phyloP scores from a whole-genome alignment of 495 filamentous ascomycete genomes.

The Penicillium dipodomyicola region DNA sequence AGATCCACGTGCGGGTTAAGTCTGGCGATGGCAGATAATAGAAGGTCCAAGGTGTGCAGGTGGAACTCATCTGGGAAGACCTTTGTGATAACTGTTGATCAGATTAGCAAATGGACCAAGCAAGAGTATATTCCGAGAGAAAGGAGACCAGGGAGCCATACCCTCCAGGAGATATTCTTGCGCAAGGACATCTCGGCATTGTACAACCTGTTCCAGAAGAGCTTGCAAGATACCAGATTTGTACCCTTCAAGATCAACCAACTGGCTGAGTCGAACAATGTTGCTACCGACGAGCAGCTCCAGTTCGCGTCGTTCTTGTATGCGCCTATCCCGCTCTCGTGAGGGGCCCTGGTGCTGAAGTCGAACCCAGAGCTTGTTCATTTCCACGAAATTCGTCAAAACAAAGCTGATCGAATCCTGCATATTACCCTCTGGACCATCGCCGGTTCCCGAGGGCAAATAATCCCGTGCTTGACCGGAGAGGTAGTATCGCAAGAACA shows the following conservation, averaged over 20 bases:
- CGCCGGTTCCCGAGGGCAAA: conserved; percentile 74
- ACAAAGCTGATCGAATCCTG: conserved; percentile 97
- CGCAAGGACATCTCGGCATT: conserved; percentile 93
- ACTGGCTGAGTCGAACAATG: conserved; percentile 87
- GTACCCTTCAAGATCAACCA: conserved; percentile 92
- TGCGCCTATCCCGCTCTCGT: conserved; percentile 85
- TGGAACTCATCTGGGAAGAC: conserved; percentile 99
- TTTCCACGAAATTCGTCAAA: conserved; percentile 97
- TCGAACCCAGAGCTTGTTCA: conserved; percentile 99
- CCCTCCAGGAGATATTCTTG: conserved; percentile 96
- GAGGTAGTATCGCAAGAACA: conserved; percentile 94
- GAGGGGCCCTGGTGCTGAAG: conserved; percentile 97
- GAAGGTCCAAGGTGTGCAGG: conserved; percentile 90
- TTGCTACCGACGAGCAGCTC: conserved; percentile 96
- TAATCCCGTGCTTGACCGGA: conserved; percentile 89
- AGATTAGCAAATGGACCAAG: conserved; percentile 20
- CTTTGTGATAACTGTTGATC: conserved; percentile 79
- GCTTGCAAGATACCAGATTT: conserved; percentile 87
- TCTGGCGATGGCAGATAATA: conserved; percentile 84
- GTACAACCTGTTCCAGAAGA: conserved; percentile 92
- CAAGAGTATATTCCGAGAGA: background rate
- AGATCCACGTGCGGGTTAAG: conserved; percentile 95
- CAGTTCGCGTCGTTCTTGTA: conserved; percentile 90
- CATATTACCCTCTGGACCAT: conserved; percentile 91
- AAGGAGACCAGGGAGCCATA: conserved; percentile 22